phyloP scores from a whole-genome alignment of 305 asterid genomes.

The Solanum hybrid region DNA sequence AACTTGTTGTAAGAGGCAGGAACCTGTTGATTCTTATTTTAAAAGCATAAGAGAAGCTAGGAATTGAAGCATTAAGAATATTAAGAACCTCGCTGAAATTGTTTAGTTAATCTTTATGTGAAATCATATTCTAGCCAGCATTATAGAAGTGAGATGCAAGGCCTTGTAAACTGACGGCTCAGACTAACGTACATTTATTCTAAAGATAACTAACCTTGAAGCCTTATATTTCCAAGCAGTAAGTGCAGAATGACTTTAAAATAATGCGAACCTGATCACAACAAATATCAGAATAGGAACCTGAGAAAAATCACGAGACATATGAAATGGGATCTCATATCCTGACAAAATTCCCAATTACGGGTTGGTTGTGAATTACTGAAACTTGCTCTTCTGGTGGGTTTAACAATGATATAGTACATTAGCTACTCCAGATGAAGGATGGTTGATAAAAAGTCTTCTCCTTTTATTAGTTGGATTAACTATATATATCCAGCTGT shows the following conservation, averaged over 20 bases:
- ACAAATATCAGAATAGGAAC: not conserved
- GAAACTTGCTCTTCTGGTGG: not conserved
- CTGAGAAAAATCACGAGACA: not conserved
- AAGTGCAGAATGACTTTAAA: not conserved
- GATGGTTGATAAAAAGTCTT: not conserved
- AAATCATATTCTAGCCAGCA: not conserved
- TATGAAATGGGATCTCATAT: not conserved
- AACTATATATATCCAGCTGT: not conserved
- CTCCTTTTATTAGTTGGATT: not conserved
- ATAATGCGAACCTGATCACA: not conserved
- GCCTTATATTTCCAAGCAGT: not conserved
- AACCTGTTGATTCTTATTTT: not conserved
- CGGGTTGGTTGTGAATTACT: not conserved
- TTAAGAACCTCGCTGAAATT: not conserved
- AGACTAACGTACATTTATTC: not conserved
- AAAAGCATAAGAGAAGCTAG: not conserved
- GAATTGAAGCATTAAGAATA: not conserved
- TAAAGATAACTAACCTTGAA: not conserved
- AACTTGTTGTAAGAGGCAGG: not conserved
- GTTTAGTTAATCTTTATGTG: not conserved
- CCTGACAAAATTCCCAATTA: not conserved
- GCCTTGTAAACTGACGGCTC: not conserved
- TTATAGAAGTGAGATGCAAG: not conserved
- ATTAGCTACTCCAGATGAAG: not conserved
- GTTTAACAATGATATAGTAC: not conserved